A percentile compares a stretch with the other conserved stretches of the same genome.
phyloP scores from a whole-genome alignment of 345 rosid genomes.

The Atalantia buxifolia region DNA sequence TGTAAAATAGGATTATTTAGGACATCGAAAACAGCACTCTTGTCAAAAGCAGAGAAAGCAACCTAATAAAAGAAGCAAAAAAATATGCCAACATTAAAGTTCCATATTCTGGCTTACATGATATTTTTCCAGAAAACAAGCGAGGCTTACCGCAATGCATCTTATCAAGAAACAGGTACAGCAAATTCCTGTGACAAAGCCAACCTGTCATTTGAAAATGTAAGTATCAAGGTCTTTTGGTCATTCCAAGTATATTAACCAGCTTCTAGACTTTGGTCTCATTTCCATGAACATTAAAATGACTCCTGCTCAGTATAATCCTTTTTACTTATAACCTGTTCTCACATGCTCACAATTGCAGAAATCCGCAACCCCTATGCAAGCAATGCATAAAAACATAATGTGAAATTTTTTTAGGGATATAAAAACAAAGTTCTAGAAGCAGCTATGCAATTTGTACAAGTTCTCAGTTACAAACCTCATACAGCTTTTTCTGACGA shows the following conservation, averaged over 20 bases:
- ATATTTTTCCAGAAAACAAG: not conserved
- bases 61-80: slow-evolving; percentile 22
- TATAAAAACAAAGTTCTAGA: not conserved
- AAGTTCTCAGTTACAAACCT: slow-evolving; percentile 37
- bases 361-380: not conserved
- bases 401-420: too few relatives aligned
- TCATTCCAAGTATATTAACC: too few relatives aligned
- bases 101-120: not conserved
- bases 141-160: slow-evolving; percentile 58
- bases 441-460: not conserved
- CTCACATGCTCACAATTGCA: not conserved
- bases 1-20: slow-evolving; percentile 69
- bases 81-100: not conserved
- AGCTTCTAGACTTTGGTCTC: too few relatives aligned
- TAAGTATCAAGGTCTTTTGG: too few relatives aligned
- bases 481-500: slow-evolving; percentile 78
- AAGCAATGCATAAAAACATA: not conserved
- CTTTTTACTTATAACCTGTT: not conserved
- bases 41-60: slow-evolving; percentile 44
- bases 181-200: slow-evolving; percentile 69
- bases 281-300: not conserved
- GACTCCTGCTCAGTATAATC: not conserved
- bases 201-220: slow-evolving; percentile 49
- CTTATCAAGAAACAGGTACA: slow-evolving; percentile 77
- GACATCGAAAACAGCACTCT: slow-evolving; percentile 58